These are phyloP conservation scores for Nothophaeocryptopus gaeumannii DNA, from an alignment of 2,329 filamentous ascomycete genomes.

Conservation along the genomic window DNA sequence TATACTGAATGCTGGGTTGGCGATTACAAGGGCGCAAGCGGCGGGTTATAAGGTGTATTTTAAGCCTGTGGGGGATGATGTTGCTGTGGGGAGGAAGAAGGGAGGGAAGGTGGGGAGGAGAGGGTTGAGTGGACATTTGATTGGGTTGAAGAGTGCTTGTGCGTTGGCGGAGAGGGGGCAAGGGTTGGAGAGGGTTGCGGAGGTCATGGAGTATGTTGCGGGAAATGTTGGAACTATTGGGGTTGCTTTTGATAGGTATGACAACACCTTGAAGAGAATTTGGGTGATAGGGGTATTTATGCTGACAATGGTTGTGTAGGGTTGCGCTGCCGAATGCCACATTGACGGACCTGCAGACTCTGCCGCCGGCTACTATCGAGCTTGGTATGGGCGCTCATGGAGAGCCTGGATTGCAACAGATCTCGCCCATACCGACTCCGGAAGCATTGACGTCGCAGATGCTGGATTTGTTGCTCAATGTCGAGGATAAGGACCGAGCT, in stretches of 20 bases:
- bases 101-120: conserved; percentile 59
- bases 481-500: conserved; percentile 34
- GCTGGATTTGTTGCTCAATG: conserved; percentile 36
- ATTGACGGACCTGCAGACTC: conserved; percentile 58
- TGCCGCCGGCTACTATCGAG: conserved; percentile 55
- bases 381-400: conserved; percentile 68
- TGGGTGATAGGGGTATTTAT: background rate
- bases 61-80: conserved; percentile 63
- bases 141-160: conserved; percentile 60
- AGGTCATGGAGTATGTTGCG: conserved; percentile 39
- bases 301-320: conserved; percentile 22
- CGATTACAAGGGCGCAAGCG: conserved; percentile 57
- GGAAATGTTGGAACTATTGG: conserved; percentile 38
- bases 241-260: conserved; percentile 36
- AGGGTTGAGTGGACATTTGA: conserved; percentile 61
- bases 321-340: conserved; percentile 48
- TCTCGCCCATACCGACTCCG: conserved; percentile 46
- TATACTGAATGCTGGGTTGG: conserved; percentile 61
- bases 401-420: conserved; percentile 59
- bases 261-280: background rate
- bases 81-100: conserved; percentile 58
- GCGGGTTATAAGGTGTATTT: conserved; percentile 55
- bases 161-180: conserved; percentile 45
- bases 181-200: conserved; percentile 33
- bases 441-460: conserved; percentile 35